These are phyloP conservation scores for Fusarium sp. DNA, from an alignment of 2,329 filamentous ascomycete genomes.

Conservation along the genomic window DNA sequence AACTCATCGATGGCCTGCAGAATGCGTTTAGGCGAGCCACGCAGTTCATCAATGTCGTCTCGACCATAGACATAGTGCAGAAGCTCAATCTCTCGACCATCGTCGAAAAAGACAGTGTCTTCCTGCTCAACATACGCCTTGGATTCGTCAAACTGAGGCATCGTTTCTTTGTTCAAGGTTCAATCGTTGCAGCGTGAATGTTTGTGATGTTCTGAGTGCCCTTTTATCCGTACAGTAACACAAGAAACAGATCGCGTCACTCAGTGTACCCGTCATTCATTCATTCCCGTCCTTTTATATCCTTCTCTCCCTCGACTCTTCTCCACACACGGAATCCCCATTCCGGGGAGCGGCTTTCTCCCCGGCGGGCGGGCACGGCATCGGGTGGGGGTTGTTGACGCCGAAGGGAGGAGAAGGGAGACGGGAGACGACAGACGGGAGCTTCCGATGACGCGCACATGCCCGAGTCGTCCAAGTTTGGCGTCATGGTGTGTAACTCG, in stretches of 20 bases:
- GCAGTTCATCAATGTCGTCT: slow-evolving; percentile 70
- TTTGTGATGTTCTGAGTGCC: not conserved
- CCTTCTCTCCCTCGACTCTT: not conserved
- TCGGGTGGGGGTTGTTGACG: slow-evolving; percentile 23
- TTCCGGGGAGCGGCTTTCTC: slow-evolving; percentile 26
- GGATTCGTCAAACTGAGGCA: slow-evolving; percentile 50
- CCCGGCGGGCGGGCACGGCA: slow-evolving; percentile 24
- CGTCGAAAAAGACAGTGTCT: slow-evolving; percentile 65
- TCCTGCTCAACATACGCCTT: slow-evolving; percentile 57
- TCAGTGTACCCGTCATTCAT: slow-evolving; percentile 41
- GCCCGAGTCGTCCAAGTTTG: not conserved
- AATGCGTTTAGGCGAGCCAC: slow-evolving; percentile 72
- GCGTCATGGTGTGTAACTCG: not conserved
- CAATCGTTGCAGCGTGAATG: not conserved
- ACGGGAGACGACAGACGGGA: slow-evolving; percentile 6
- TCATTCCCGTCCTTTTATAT: slow-evolving; percentile 21
- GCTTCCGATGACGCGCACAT: slow-evolving; percentile 39
- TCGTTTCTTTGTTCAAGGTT: slow-evolving; percentile 1
- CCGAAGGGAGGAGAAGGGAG: not conserved
- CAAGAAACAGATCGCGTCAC: slow-evolving; percentile 22
- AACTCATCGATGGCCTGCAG: slow-evolving; percentile 78
- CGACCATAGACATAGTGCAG: slow-evolving; percentile 76
- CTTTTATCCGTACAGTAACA: not conserved
- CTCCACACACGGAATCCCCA: slow-evolving; percentile 20
- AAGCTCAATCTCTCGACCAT: slow-evolving; percentile 80